Base-by-base conservation (phyloP, 2,329 filamentous ascomycete genomes). In the Cladosporium sphaerospermum region DNA sequence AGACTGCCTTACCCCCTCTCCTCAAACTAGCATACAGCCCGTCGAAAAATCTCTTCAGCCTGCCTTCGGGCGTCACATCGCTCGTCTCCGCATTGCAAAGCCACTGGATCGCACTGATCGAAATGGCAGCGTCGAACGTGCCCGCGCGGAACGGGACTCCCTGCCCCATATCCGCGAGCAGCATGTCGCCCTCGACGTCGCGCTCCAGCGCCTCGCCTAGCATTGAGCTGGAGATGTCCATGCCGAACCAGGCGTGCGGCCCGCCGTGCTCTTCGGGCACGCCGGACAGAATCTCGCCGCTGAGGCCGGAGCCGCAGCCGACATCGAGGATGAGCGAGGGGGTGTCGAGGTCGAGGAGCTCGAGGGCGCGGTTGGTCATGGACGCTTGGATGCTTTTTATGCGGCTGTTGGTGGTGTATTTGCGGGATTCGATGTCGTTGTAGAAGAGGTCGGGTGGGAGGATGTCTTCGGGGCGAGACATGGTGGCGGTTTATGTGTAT, bases 41-140 rank as follows among this genome's bases (percentile, higher is more conserved):
- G 64, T 95, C 89, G 70, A 99, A 99, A 67, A 99, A 99, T 42
- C 92, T 78, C 4, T 82, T 80, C 23, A 99, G 72, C 5, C 93
- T 77, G 0, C 87, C 89, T 28, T 86, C 81, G 1, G 90, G 87
- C 1, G 81, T 88, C 0, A 93, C 91, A 46, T 95, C 89, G 44
- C 40, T 48, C n/a, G 52, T 48, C 70, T 97, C 93, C 39, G 92
- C 93, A 70, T 96, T 97, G 71, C 93, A 99, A 31, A 99, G 78
- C 93, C 93, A 99, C 71, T 99, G 93, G n/a, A 99, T 87, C 0
- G 93, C 93, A 61, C 84, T 89, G 67, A 99, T 97, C 65, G 85
- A 90, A 62, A 99, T 90, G 18, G 93, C 93, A 0, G 92, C 93
- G 68, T 99, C 93, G 67, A 99, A 99, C 0, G 85, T 83, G 32